A percentile compares a stretch with the other conserved stretches of the same genome.
Conservation (phyloP, 208 protist species). For the Trypanosomatidae sp. region DNA sequence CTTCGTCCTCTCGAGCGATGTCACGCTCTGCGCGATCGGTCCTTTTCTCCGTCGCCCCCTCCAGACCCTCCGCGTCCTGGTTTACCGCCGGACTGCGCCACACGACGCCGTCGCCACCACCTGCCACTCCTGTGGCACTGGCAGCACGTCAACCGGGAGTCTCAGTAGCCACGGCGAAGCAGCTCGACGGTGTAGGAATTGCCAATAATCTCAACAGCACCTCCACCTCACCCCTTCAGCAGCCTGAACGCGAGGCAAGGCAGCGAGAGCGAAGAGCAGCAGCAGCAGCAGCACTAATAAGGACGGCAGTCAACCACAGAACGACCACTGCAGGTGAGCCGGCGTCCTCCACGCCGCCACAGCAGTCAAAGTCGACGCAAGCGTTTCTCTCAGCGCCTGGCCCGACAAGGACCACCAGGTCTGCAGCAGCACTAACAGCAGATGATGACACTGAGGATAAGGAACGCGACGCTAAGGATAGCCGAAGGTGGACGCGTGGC, state of each 20-base stretch:
- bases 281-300: not conserved
- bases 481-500: not conserved
- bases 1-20: not conserved
- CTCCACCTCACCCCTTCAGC: not conserved
- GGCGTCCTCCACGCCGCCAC: not conserved
- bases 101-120: not conserved
- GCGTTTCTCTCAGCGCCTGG: not conserved
- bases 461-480: not conserved
- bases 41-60: slow-evolving; percentile 11
- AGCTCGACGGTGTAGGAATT: not conserved
- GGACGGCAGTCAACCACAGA: not conserved
- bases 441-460: not conserved
- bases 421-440: not conserved
- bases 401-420: not conserved
- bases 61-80: slow-evolving; percentile 1
- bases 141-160: not conserved
- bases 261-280: not conserved
- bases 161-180: not conserved
- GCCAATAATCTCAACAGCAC: not conserved
- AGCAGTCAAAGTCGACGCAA: not conserved
- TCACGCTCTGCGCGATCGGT: not conserved
- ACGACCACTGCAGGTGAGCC: not conserved
- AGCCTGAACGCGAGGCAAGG: not conserved
- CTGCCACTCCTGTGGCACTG: not conserved
- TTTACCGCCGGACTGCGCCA: slow-evolving; percentile 5